Evolutionary conservation across 768 basidiomycete species (phyloP), one percentile per base, ranked within the genome.

Genomic region (Phanerodontia chrysosporium): DNA sequence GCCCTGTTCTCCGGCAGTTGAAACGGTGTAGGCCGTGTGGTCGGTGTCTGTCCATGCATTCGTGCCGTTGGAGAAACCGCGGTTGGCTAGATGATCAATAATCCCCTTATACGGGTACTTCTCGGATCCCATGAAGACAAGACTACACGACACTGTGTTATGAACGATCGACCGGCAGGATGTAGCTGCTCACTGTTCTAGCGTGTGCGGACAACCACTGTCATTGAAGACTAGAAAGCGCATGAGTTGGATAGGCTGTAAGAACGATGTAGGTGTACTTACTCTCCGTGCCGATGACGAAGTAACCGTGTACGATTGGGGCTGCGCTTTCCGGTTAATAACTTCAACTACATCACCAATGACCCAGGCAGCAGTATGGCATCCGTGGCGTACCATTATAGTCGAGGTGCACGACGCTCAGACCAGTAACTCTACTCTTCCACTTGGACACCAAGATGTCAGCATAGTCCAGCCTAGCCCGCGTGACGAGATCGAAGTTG

Each of bases 1-100:
- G 7, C 97, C 97, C 67, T 96, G 90, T 59, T 89, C 86, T 61
- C 97, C 97, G 13, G 97, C 97, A 9, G 96, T 98, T 3, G 90
- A 89, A 57, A 96, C 88, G 10, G 97, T 98, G 71, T 98, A 99
- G 9, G 92, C 92, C 48, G 95, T 97, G 68, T 97, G 88, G 68
- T 94, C 92, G 45, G 83, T 95, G 68, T 91, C 96, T 2, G 97
- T 98, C 97, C 96, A 99, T 1, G 96, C 96, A 71, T 98, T 97
- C 9, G 89, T 92, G 32, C 92, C 92, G 61, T 90, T 85, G 7
- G 92, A 90, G 70, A 95, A 94, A 21, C 92, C 92, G 57, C 95
- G 84, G 71, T 98, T 98, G 2, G 97, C 97, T 22, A 99, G 80
- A 58, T 91, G 86, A 74, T 98, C 96, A 56, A 99, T 83, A 54